phyloP scores from a whole-genome alignment of 208 protist genomes.

The Trypanosoma avium region DNA sequence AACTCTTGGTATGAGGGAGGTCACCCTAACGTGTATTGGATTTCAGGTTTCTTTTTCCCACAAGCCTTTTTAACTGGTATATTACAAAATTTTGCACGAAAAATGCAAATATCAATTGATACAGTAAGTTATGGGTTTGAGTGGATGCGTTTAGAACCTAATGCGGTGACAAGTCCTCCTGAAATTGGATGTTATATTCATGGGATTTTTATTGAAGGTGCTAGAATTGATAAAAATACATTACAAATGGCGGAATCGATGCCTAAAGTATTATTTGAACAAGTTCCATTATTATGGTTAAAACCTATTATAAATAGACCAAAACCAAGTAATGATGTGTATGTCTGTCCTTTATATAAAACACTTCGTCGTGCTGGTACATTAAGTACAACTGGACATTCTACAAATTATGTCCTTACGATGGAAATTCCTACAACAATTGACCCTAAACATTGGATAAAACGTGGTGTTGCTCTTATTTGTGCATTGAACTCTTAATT shows the following conservation, averaged over 20 bases:
- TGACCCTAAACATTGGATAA: slow-evolving; percentile 94
- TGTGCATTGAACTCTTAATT: slow-evolving; percentile 73
- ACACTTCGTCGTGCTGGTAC: slow-evolving; percentile 94
- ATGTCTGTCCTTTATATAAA: slow-evolving; percentile 95
- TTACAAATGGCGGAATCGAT: slow-evolving; percentile 83
- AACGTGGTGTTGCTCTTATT: slow-evolving; percentile 91
- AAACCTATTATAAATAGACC: slow-evolving; percentile 78
- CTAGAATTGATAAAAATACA: slow-evolving; percentile 66
- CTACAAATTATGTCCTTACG: slow-evolving; percentile 97
- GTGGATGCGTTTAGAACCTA: slow-evolving; percentile 56
- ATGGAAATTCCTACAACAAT: slow-evolving; percentile 92
- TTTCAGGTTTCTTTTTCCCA: slow-evolving; percentile 98
- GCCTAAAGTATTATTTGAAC: slow-evolving; percentile 94
- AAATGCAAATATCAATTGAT: slow-evolving; percentile 94
- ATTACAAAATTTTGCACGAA: slow-evolving; percentile 95
- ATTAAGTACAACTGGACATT: slow-evolving; percentile 97
- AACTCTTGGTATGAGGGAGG: slow-evolving; percentile 93
- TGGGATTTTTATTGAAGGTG: slow-evolving; percentile 96
- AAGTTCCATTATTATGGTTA: slow-evolving; percentile 93
- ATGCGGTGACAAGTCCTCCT: slow-evolving; percentile 44
- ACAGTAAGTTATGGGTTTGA: slow-evolving; percentile 93
- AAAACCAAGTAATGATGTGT: slow-evolving; percentile 65
- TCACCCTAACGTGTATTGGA: slow-evolving; percentile 94
- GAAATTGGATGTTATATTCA: slow-evolving; percentile 92
- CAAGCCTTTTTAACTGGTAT: slow-evolving; percentile 94